Evolutionary conservation across 768 basidiomycete genomes (phyloP), one percentile per base, ranked within the genome.

Genomic region (Naematelia encephala): DNA sequence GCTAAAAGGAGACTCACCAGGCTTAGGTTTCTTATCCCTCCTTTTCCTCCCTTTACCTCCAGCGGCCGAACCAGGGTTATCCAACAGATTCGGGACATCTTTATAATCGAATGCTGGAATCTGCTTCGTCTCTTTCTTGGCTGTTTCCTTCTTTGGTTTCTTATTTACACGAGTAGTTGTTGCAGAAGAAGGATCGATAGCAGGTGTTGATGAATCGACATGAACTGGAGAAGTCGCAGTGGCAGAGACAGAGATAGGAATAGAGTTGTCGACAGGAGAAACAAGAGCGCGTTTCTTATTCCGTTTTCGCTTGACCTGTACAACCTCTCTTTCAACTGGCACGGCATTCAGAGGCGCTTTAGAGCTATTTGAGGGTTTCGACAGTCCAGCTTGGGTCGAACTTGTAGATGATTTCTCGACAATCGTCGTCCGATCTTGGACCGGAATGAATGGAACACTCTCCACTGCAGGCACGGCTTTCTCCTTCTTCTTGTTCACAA

Each of bases 371-470:
- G n/a, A 11, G 13, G 50, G 12, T 11, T 26, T 28, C 5, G 16
- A 16, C 14, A 2, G 11, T n/a, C 16, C 46, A 30, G 47, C 16
- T n/a, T 23, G 21, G 25, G 28, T 39, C 44, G 27, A 22, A 21
- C 30, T 29, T 16, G n/a, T 10, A 1, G 54, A n/a, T 16, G 13
- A 19, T 22, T 29, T 34, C 51, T 45, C 51, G 46, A 34, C 14
- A 12, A 48, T 46, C 8, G 54, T 61, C 30, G 42, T 58, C 42
- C 25, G 66, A 59, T 39, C 69, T 75, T 19, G 76, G 1, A 84
- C 82, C 48, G 90, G 90, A 8, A 93, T 81, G 63, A 86, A 93
- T 0, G 90, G 85, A 5, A 91, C 83, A 75, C 90, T 89, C 30
- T 84, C 82, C 54, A 85, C 30, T 67, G 68, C 1, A 64, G 62